Evolutionary conservation across 2,329 filamentous ascomycete genomes (phyloP), one percentile per base, ranked within the genome.

Genomic region (Nigrograna mackinnonii): DNA sequence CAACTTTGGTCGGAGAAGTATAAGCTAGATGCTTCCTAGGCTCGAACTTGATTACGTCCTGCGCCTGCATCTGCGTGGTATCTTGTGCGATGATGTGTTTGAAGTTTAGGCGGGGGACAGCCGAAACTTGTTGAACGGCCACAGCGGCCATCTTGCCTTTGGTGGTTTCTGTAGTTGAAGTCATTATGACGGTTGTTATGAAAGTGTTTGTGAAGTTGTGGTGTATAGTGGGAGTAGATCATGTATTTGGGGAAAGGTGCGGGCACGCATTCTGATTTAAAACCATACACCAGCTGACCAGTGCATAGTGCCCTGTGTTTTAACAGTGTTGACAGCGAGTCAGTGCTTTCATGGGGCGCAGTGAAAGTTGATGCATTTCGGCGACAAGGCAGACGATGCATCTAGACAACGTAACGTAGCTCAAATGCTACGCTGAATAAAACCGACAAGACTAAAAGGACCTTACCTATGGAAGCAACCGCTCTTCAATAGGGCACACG

Each of bases 1-100:
- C 67, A 33, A 80, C 67, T 47, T 78, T 74, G 12, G 74, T 69
- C 9, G 78, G 75, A 12, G 74, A 60, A 39, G 75, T 69, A 61
- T 76, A 83, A 18, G 66, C 65, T 14, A 87, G 62, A 56, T 87
- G 83, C 57, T 75, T 78, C 26, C 66, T 54, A 2, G 81, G 74
- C 37, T 80, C 67, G 55, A 86, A 86, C 3, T 68, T 48, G 37
- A 55, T 47, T 6, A 37, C 38, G 37, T 19, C 40, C 38, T 32
- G 39, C 36, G 43, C 41, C 50, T 46, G 44, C 37, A 52, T 56
- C 31, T 45, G 41, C 22, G 44, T 33, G 19, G 35, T 22, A 14
- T 40, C 52, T 37, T 49, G 51, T 42, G 66, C 55, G 49, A 68
- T 66, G 35, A 67, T 60, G 36, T 65, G 62, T 47, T 54, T 64